phyloP scores from a whole-genome alignment of 805 yeast species.

The Vanderwaltozyma tropicalis region DNA sequence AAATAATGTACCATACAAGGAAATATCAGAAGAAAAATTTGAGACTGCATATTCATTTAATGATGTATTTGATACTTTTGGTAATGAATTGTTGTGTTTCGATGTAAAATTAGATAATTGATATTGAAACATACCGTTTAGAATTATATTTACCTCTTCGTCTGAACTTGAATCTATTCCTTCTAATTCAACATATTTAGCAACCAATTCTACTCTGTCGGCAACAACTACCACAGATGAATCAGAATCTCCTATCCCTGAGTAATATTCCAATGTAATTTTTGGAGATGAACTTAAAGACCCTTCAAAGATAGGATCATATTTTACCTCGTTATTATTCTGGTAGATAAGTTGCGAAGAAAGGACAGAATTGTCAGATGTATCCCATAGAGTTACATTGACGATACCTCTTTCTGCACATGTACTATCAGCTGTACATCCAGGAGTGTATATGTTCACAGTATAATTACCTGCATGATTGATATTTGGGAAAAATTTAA shows the following conservation, averaged over 20 bases:
- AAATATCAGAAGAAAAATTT: conserved; percentile 18
- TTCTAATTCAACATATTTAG: neutral
- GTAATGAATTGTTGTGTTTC: conserved; percentile 21
- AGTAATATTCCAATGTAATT: conserved; percentile 33
- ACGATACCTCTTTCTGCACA: conserved; percentile 68
- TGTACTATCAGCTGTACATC: conserved; percentile 59
- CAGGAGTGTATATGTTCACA: conserved; percentile 73
- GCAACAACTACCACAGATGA: conserved; percentile 47
- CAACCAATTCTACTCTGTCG: conserved; percentile 43
- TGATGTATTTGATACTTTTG: conserved; percentile 39
- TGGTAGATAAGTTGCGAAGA: conserved; percentile 49
- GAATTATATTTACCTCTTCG: neutral
- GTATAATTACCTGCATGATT: conserved; percentile 66
- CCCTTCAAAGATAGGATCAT: conserved; percentile 69
- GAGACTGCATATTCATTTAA: conserved; percentile 33
- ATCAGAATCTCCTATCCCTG: conserved; percentile 23
- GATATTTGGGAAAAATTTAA: conserved; percentile 54
- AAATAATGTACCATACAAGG: conserved; percentile 24
- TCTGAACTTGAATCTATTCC: neutral
- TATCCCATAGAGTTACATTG: conserved; percentile 53
- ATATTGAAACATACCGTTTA: conserved; percentile 81
- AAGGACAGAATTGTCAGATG: conserved; percentile 29
- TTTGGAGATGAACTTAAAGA: conserved; percentile 41
- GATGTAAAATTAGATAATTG: conserved; percentile 54
- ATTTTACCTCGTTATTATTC: conserved; percentile 69